Base-by-base conservation (phyloP, 2,329 filamentous ascomycete genomes). In the Bimuria novae-zelandiae region DNA sequence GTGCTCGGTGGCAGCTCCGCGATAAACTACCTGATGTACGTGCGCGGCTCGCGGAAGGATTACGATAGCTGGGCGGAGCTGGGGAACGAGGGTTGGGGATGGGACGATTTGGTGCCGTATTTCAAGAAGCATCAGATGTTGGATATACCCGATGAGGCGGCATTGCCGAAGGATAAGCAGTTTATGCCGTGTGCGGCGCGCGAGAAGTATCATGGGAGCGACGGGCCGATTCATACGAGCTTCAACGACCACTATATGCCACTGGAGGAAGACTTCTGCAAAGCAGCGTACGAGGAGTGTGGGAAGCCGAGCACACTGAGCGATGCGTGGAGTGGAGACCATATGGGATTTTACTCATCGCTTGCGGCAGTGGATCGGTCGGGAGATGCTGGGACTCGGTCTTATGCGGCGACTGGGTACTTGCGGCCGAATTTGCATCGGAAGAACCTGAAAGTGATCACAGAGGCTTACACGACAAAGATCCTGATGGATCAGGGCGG, bases 401-500 rank as follows among this genome's bases (percentile, higher is more conserved):
- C 60, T 12, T 71, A 71, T 50, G 62, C 67, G n/a, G 66, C 64
- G 19, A 51, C 67, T 46, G 67, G 63, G 5, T 71, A 69, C 42
- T 62, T 67, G 22, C 54, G 57, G 12, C 56, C 63, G n/a, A 67
- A 69, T 35, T 49, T 61, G 7, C 35, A 62, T 7, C 70, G 78
- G 11, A 62, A 66, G 3, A 82, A 82, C 53, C 58, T 82, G 5
- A 61, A 69, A 21, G 67, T 81, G 4, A 62, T 81, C 3, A 76
- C 75, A 3, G 75, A 80, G 36, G 76, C 78, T 7, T 59, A 74
- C 22, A 76, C 79, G 21, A 52, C 75, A 47, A 59, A 79, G 52
- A 63, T 85, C 57, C 51, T 80, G 29, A 59, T 80, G 19, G 63
- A 77, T 17, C 75, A 70, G 6, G 71, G 70, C 12, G 65, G 46